Conservation (phyloP, 176 grass and related monocot genomes). For the Oryza rufipogon region DNA sequence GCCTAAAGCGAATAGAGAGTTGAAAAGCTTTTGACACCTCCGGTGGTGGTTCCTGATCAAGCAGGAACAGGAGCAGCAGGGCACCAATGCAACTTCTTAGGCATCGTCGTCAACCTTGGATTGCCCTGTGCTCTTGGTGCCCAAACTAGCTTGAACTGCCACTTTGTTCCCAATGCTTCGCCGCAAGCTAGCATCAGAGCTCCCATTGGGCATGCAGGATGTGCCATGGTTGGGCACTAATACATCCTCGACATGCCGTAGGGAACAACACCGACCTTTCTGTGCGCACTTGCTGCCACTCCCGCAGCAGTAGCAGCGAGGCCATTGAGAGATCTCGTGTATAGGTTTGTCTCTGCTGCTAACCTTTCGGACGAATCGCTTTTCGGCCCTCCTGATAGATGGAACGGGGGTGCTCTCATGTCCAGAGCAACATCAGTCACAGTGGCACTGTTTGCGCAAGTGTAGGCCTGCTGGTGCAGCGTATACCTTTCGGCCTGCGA, state of each 20-base stretch:
- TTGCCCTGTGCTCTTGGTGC: constrained; percentile 1
- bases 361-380: constrained; percentile 53
- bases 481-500: constrained; percentile 58
- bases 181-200: background rate
- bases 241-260: constrained; percentile 87
- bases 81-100: constrained; percentile 12
- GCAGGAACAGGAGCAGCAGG: constrained; percentile 16
- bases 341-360: constrained; percentile 54
- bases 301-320: constrained; percentile 69
- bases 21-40: background rate
- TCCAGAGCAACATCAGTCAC: constrained; percentile 77
- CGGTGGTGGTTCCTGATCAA: constrained; percentile 10
- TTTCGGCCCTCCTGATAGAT: constrained; percentile 53
- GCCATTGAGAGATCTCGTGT: constrained; percentile 55
- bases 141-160: constrained; percentile 29
- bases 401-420: constrained; percentile 94
- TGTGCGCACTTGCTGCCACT: constrained; percentile 67
- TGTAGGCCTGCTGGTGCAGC: constrained; percentile 56
- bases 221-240: constrained; percentile 40
- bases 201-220: constrained; percentile 32
- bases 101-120: background rate
- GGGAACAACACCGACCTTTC: constrained; percentile 70
- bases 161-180: constrained; percentile 2
- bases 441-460: constrained; percentile 54
- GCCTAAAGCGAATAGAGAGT: constrained; percentile 16